These are phyloP conservation scores for Lenzites betulinus DNA, from an alignment of 768 basidiomycete species.

Conservation along the genomic window DNA sequence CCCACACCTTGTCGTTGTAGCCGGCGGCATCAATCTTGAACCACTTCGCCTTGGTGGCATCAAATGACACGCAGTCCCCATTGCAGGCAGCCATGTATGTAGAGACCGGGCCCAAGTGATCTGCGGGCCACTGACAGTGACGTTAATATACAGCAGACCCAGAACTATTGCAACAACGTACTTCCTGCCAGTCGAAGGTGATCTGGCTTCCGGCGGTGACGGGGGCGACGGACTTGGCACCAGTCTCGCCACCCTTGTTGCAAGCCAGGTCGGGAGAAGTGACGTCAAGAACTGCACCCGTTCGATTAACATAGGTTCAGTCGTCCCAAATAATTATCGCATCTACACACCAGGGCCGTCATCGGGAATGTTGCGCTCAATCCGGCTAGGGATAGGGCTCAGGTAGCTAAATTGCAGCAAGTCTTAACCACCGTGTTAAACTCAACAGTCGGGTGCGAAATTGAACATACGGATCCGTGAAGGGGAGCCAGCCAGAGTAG, in stretches of 20 bases:
- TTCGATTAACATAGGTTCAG: background rate
- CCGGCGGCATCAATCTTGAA: constrained; percentile 53
- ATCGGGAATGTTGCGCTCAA: constrained; percentile 35
- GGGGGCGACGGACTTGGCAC: constrained; percentile 38
- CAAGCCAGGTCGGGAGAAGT: constrained; percentile 45
- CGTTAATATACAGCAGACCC: background rate
- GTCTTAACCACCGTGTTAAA: background rate
- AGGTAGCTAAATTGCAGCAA: constrained; percentile 26
- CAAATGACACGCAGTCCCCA: constrained; percentile 39
- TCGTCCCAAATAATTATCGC: background rate
- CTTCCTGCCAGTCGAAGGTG: constrained; percentile 47
- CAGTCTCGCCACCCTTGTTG: constrained; percentile 39
- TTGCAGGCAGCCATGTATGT: constrained; percentile 56
- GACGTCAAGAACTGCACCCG: constrained; percentile 23
- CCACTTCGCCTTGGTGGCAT: constrained; percentile 44
- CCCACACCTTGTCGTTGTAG: constrained; percentile 46
- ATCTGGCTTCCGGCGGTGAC: constrained; percentile 44
- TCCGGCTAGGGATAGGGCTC: constrained; percentile 27
- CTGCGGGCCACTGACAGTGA: constrained; percentile 33
- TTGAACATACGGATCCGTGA: constrained; percentile 29
- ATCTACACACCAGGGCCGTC: constrained; percentile 31
- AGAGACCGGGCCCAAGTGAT: constrained; percentile 51
- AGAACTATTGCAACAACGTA: constrained; percentile 23
- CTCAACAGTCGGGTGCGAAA: background rate
- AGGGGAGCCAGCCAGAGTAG: constrained; percentile 31